phyloP scores from a whole-genome alignment of 805 yeast species.

The Pichia eremophila region DNA sequence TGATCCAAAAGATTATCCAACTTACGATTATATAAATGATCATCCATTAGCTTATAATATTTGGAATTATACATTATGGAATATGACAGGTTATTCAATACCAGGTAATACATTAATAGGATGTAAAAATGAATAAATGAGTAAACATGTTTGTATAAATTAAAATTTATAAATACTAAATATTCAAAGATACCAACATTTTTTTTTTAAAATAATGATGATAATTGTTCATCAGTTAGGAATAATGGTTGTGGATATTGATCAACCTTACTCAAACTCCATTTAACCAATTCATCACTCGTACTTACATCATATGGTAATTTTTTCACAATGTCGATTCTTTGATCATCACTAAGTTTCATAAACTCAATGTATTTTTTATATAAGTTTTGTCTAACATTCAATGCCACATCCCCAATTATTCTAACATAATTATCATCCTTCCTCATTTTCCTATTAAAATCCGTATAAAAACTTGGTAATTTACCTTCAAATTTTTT shows the following conservation, averaged over 20 bases:
- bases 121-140: constrained; percentile 14
- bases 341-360: too few relatives aligned
- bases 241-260: not conserved
- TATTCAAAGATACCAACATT: not conserved
- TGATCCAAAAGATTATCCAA: constrained; percentile 82
- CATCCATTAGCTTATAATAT: constrained; percentile 66
- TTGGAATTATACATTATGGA: constrained; percentile 68
- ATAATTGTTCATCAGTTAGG: not conserved
- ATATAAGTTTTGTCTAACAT: not conserved
- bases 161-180: too few relatives aligned
- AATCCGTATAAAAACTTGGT: constrained; percentile 20
- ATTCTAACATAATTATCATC: not conserved
- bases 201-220: too few relatives aligned
- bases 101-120: constrained; percentile 59
- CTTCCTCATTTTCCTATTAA: not conserved
- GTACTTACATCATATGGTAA: not conserved
- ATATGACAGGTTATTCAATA: constrained; percentile 55
- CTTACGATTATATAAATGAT: constrained; percentile 65
- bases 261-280: not conserved
- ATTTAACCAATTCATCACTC: not conserved
- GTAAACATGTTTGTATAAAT: not conserved
- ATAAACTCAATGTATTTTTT: not conserved
- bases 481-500: constrained; percentile 1
- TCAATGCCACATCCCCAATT: not conserved
- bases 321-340: not conserved